Evolutionary conservation across 306 rosid genomes (phyloP).

Genomic region (Sophora flavescens): DNA sequence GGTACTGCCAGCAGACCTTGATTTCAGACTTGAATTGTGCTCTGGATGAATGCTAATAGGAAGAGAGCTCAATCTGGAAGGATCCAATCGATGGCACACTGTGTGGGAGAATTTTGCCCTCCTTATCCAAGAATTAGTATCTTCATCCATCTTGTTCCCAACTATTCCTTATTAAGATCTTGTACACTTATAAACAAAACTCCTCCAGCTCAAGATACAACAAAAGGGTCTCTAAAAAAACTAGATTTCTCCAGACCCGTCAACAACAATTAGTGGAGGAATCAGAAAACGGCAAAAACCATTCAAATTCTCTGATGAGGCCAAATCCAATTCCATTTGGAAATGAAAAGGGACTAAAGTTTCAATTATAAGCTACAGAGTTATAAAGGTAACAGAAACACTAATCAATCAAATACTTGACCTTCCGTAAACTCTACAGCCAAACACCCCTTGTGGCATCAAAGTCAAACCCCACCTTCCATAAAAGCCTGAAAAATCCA

Average conservation of each 20-base stretch:
- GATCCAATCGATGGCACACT: slow-evolving; percentile 79
- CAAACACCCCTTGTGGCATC: slow-evolving; percentile 44
- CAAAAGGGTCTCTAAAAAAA: slow-evolving; percentile 49
- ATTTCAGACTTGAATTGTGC: slow-evolving; percentile 49
- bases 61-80: slow-evolving; percentile 55
- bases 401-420: slow-evolving; percentile 48
- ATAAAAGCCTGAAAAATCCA: slow-evolving; percentile 73
- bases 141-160: slow-evolving; percentile 66
- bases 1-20: slow-evolving; percentile 45
- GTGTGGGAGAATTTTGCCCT: slow-evolving; percentile 91
- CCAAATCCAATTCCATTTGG: slow-evolving; percentile 49
- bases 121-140: slow-evolving; percentile 82
- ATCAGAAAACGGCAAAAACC: slow-evolving; percentile 42
- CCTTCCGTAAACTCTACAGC: slow-evolving; percentile 44
- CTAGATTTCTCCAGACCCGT: slow-evolving; percentile 55
- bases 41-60: slow-evolving; percentile 51
- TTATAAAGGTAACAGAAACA: slow-evolving; percentile 28
- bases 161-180: slow-evolving; percentile 21
- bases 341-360: slow-evolving; percentile 45
- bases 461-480: slow-evolving; percentile 78
- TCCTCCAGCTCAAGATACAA: slow-evolving; percentile 39
- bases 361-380: slow-evolving; percentile 48
- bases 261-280: slow-evolving; percentile 38
- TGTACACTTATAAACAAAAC: slow-evolving; percentile 36
- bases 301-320: slow-evolving; percentile 42